phyloP scores from a whole-genome alignment of 176 grass and related monocot species.

The Zea luxurians region DNA sequence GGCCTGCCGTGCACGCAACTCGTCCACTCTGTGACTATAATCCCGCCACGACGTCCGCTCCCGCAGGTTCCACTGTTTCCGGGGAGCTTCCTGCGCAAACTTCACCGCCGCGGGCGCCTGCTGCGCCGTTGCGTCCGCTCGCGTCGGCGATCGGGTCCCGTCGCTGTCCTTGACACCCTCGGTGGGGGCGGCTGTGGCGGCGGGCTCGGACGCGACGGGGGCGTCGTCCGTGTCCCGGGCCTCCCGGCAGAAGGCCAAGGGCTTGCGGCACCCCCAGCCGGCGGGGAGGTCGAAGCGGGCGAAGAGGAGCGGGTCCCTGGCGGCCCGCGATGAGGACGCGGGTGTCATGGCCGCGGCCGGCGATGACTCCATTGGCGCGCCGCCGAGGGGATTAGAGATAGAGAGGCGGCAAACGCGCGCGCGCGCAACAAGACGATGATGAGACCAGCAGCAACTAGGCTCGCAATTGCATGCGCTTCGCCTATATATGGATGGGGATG shows the following conservation, averaged over 20 bases:
- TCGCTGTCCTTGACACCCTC: not conserved
- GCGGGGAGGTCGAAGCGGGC: constrained; percentile 45
- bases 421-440: not conserved
- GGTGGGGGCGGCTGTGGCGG: not conserved
- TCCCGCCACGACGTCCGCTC: constrained; percentile 38
- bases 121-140: not conserved
- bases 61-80: constrained; percentile 56
- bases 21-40: constrained; percentile 16
- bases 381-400: constrained; percentile 33
- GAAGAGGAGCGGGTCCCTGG: constrained; percentile 39
- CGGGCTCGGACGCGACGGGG: not conserved
- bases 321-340: not conserved
- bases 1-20: constrained; percentile 19
- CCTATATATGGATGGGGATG: constrained; percentile 49
- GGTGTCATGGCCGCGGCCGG: constrained; percentile 13
- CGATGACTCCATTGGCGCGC: constrained; percentile 38
- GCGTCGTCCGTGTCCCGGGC: not conserved
- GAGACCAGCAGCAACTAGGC: constrained; percentile 24
- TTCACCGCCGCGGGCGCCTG: not conserved
- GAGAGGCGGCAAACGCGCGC: constrained; percentile 26
- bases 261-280: constrained; percentile 45
- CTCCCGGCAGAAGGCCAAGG: constrained; percentile 48
- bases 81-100: constrained; percentile 29
- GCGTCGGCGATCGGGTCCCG: constrained; percentile 7
- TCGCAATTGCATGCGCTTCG: constrained; percentile 39